phyloP scores from a whole-genome alignment of 495 filamentous ascomycete genomes.

The Aspergillus indologenus region DNA sequence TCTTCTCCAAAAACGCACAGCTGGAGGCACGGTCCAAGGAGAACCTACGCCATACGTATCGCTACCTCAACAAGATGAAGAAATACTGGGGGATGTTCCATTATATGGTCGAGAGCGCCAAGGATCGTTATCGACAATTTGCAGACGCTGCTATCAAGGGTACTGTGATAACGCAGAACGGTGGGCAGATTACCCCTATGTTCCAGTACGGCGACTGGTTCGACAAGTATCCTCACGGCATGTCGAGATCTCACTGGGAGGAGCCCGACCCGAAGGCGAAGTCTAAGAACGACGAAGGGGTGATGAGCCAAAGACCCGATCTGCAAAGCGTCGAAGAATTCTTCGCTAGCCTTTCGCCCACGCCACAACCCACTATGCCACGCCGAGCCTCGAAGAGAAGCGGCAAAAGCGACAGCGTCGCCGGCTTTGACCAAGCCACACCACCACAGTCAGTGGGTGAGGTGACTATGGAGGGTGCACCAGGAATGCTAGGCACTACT shows the following conservation, averaged over 20 bases:
- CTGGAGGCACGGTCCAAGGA: conserved; percentile 77
- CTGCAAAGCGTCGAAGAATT: conserved; percentile 94
- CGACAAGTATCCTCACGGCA: conserved; percentile 88
- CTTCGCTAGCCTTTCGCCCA: conserved; percentile 77
- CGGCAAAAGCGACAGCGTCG: conserved; percentile 31
- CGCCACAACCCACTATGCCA: conserved; percentile 46
- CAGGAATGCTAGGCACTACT: conserved; percentile 31
- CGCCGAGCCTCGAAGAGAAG: conserved; percentile 40
- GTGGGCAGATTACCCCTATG: conserved; percentile 53
- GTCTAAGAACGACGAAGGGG: conserved; percentile 73
- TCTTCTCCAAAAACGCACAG: conserved; percentile 76
- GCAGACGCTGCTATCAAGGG: conserved; percentile 66
- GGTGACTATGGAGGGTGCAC: conserved; percentile 35
- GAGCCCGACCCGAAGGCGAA: conserved; percentile 67
- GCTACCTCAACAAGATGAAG: conserved; percentile 91
- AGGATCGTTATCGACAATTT: conserved; percentile 82
- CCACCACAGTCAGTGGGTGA: conserved; percentile 33
- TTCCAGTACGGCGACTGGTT: conserved; percentile 99
- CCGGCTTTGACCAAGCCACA: conserved; percentile 29
- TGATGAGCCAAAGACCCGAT: conserved; percentile 80
- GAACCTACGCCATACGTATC: conserved; percentile 84
- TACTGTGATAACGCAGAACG: conserved; percentile 49
- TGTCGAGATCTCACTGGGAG: conserved; percentile 78
- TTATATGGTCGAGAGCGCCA: conserved; percentile 90
- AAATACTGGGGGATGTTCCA: conserved; percentile 98